A percentile compares a stretch with the other conserved stretches of the same genome.
Evolutionary conservation across 805 yeast species (phyloP).

Genomic region (Candida qinlingensis): DNA sequence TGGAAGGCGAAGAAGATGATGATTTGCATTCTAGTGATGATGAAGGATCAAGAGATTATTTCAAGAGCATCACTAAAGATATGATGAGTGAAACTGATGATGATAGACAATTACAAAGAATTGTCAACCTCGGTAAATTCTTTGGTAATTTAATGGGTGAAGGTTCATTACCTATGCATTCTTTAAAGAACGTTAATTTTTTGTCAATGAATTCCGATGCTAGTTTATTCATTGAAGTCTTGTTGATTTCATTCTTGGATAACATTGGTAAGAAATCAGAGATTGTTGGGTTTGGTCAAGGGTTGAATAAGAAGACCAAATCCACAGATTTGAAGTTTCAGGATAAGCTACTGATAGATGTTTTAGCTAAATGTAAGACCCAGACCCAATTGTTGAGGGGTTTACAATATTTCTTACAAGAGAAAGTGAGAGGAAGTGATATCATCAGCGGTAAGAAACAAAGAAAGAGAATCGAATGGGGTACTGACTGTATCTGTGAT

Average conservation of each 20-base stretch:
- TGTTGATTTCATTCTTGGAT: conserved; percentile 64
- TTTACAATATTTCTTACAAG: conserved; percentile 52
- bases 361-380: conserved; percentile 50
- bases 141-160: conserved; percentile 74
- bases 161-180: conserved; percentile 66
- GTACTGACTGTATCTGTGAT: conserved; percentile 47
- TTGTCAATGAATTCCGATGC: conserved; percentile 57
- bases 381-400: conserved; percentile 60
- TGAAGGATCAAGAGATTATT: conserved; percentile 27
- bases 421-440: conserved; percentile 40
- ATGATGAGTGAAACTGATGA: conserved; percentile 36
- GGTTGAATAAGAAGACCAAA: conserved; percentile 31
- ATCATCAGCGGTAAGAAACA: conserved; percentile 51
- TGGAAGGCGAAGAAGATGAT: conserved; percentile 51
- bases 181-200: conserved; percentile 69
- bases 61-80: conserved; percentile 25
- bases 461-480: conserved; percentile 61
- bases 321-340: conserved; percentile 34
- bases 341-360: conserved; percentile 43
- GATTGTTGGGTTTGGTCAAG: conserved; percentile 23
- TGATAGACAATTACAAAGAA: conserved; percentile 49
- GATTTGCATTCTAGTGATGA: conserved; percentile 27
- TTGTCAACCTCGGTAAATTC: conserved; percentile 72
- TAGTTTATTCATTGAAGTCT: conserved; percentile 64
- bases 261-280: conserved; percentile 60